Conservation (phyloP, 257 asterid genomes). For the Nyctanthes arbortristis region DNA sequence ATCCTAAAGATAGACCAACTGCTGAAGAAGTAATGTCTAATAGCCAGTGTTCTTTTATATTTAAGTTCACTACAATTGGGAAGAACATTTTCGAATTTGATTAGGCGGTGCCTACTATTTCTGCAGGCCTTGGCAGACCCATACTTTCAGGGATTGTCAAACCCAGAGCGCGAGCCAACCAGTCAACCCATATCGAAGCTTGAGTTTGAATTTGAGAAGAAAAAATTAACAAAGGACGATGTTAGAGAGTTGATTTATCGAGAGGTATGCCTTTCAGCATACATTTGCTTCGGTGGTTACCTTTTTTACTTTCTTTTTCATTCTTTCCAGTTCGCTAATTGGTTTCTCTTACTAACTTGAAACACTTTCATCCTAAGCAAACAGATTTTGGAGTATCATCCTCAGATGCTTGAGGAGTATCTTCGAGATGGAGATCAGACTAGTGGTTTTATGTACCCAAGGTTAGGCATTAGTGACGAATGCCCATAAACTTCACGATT, state of each 20-base stretch:
- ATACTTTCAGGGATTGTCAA: slow-evolving; percentile 72
- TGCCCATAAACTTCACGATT: slow-evolving; percentile 1
- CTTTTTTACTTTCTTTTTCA: slow-evolving; percentile 9
- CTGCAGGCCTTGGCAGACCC: slow-evolving; percentile 82
- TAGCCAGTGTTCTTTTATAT: slow-evolving; percentile 13
- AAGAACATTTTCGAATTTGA: neutral
- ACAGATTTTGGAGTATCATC: slow-evolving; percentile 97
- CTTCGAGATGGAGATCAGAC: slow-evolving; percentile 88
- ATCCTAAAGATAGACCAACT: slow-evolving; percentile 91
- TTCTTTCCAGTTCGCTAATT: slow-evolving; percentile 13
- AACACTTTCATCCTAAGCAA: slow-evolving; percentile 22
- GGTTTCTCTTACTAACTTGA: slow-evolving; percentile 7
- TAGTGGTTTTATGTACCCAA: slow-evolving; percentile 97
- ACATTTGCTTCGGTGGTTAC: slow-evolving; percentile 18
- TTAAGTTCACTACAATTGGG: neutral
- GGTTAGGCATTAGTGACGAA: slow-evolving; percentile 47
- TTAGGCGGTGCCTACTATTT: too few relatives aligned
- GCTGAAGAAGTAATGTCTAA: slow-evolving; percentile 74
- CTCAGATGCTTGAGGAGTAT: slow-evolving; percentile 96
- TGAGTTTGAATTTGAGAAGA: slow-evolving; percentile 92
- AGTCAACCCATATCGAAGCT: slow-evolving; percentile 88
- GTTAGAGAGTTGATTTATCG: slow-evolving; percentile 89
- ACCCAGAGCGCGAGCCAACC: slow-evolving; percentile 87
- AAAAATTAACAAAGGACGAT: slow-evolving; percentile 85
- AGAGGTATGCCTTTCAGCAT: slow-evolving; percentile 41